A percentile compares a stretch with the other conserved stretches of the same genome.
These are phyloP conservation scores for Aspergillus chevalieri DNA, from an alignment of 2,329 filamentous ascomycete genomes.

Conservation along the genomic window DNA sequence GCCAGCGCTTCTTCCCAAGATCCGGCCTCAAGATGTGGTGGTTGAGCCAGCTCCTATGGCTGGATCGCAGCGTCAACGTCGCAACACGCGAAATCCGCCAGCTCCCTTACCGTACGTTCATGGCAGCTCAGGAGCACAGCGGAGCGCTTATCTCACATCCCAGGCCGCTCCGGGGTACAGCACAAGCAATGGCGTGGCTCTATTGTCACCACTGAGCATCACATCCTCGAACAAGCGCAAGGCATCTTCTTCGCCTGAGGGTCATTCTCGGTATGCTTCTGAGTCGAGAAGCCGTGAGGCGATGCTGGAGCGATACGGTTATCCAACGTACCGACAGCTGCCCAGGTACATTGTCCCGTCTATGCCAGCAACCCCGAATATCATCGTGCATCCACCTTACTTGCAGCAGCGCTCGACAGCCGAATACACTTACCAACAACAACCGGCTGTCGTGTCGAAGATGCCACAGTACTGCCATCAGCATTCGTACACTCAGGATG, in stretches of 20 bases:
- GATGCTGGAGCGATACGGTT: constrained; percentile 65
- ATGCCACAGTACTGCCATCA: constrained; percentile 25
- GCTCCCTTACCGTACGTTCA: constrained; percentile 47
- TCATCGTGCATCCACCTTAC: constrained; percentile 34
- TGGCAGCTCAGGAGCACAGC: constrained; percentile 39
- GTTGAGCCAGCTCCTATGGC: constrained; percentile 52
- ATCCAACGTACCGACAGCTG: constrained; percentile 76
- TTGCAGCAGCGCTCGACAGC: constrained; percentile 38
- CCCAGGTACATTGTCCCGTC: constrained; percentile 50
- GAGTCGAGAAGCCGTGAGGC: constrained; percentile 62
- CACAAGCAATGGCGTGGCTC: constrained; percentile 33
- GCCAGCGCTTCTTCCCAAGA: constrained; percentile 75
- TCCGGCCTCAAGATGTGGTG: constrained; percentile 75
- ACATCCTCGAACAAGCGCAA: constrained; percentile 38
- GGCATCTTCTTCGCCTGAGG: constrained; percentile 21
- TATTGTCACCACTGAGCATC: constrained; percentile 61
- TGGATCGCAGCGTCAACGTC: constrained; percentile 52
- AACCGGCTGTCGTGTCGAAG: constrained; percentile 21
- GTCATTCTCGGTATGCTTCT: constrained; percentile 56
- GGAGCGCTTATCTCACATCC: constrained; percentile 41
- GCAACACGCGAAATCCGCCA: constrained; percentile 48
- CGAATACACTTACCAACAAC: constrained; percentile 25
- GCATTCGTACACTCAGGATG: constrained; percentile 7
- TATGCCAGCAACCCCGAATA: constrained; percentile 32
- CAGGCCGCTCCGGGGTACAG: constrained; percentile 34